phyloP scores from a whole-genome alignment of 179 eudicot genomes.

The Patellifolia procumbens region DNA sequence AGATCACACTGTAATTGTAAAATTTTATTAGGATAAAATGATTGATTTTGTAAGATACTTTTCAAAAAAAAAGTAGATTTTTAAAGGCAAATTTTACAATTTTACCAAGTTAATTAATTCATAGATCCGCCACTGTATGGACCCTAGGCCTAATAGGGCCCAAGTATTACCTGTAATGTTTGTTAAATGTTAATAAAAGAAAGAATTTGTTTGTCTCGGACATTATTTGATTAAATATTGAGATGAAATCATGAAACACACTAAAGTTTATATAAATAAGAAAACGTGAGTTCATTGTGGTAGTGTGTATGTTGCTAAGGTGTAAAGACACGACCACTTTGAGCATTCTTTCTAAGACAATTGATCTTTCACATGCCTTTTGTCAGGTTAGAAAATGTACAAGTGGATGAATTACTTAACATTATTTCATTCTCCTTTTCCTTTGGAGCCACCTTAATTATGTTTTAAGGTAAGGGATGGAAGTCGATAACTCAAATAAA shows the following conservation, averaged over 20 bases:
- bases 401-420: background rate
- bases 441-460: background rate
- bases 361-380: slow-evolving; percentile 1
- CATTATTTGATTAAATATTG: background rate
- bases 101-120: too few relatives aligned
- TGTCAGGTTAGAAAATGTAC: background rate
- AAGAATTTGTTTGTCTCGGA: background rate
- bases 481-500: too few relatives aligned
- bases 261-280: background rate
- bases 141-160: too few relatives aligned
- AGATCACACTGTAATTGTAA: too few relatives aligned
- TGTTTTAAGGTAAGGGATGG: too few relatives aligned
- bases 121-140: too few relatives aligned
- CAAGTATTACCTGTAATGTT: too few relatives aligned
- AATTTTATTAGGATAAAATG: too few relatives aligned
- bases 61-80: too few relatives aligned
- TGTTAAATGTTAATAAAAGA: background rate
- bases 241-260: too few relatives aligned
- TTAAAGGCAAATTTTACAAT: too few relatives aligned
- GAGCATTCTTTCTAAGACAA: background rate
- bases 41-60: too few relatives aligned
- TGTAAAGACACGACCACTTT: slow-evolving; percentile 2
- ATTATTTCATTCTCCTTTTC: slow-evolving; percentile 1
- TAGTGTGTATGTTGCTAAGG: background rate
- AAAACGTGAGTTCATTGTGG: background rate